Base-by-base conservation (phyloP, 2,329 filamentous ascomycete genomes). In the Acephala macrosclerotiorum region DNA sequence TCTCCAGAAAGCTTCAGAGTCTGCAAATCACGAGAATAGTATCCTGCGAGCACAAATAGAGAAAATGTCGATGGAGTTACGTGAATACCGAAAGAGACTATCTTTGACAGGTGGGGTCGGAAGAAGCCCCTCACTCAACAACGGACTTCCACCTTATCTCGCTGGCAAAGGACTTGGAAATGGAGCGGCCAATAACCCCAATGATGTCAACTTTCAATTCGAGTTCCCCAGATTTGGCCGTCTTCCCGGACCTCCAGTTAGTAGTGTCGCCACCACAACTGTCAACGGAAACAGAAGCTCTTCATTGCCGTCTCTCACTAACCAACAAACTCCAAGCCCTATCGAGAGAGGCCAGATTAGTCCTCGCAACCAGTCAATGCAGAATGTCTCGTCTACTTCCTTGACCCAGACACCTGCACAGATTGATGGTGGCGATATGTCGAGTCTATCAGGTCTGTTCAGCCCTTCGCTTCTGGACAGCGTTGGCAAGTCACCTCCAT, bases 181-280 rank as follows among this genome's bases (percentile, higher is more conserved):
- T 63, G 77, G 82, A 25, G 83, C 82, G 12, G 76, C 87, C 68
- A 87, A 82, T 77, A 90, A 88, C 71, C 81, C 90, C 62, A 88
- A 84, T 73, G 91, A 91, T 68, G 90, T 91, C 77, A 94, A 91
- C 76, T 98, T 98, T 76, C 90, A 95, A 71, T 98, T 99, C 73
- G 95, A 98, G 72, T 98, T 98, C 70, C 95, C 96, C 70, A 94
- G 92, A 76, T 98, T 99, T 74, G 96, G 96, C 56, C 86, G 89
- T 66, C 85, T 96, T 29, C 85, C 86, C 47, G 72, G 85, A 5
- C 80, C 83, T 72, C 42, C 66, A 29, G 65, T 58, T 22, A 67
- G 63, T 36, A 60, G 51, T 40, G 45, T 49, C 20, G 11, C n/a
- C 12, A 8, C 49, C 18, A 29, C 49, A 22, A n/a, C 25, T 53